Evolutionary conservation across 345 rosid species (phyloP).

Genomic region (Nasturtium officinale): DNA sequence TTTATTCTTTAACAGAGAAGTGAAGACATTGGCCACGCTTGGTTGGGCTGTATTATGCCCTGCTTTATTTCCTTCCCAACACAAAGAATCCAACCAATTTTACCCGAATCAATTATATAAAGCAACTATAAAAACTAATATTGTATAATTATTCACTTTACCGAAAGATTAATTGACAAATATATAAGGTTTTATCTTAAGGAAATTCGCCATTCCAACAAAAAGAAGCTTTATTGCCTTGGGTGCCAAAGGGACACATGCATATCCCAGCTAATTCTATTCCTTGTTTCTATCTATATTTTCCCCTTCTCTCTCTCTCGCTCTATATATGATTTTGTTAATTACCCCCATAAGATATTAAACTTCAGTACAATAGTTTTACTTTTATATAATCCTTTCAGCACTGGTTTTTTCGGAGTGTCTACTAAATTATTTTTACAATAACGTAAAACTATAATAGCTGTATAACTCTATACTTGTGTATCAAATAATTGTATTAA

Average conservation of each 20-base stretch:
- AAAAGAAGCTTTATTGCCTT: conserved; percentile 50
- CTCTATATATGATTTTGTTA: neutral
- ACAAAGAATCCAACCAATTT: conserved; percentile 56
- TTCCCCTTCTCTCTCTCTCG: no score
- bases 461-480: conserved; percentile 3
- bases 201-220: conserved; percentile 37
- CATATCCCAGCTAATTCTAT: conserved; percentile 32
- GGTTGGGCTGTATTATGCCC: conserved; percentile 58
- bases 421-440: neutral
- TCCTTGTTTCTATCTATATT: conserved; percentile 1
- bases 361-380: neutral
- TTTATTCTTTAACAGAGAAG: conserved; percentile 32
- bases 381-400: conserved; percentile 10
- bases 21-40: conserved; percentile 38
- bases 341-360: neutral
- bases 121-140: neutral
- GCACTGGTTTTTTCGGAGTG: neutral
- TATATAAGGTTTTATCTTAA: neutral
- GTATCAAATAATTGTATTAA: neutral
- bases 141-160: neutral
- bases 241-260: conserved; percentile 35
- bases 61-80: conserved; percentile 55
- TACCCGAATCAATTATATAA: conserved; percentile 6
- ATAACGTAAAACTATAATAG: neutral
- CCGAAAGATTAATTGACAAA: neutral